Percentiles rank a stretch among this genome's conserved stretches.
Evolutionary conservation across 2,329 filamentous ascomycete species (phyloP).

Genomic region (Drechslerella dactyloides): DNA sequence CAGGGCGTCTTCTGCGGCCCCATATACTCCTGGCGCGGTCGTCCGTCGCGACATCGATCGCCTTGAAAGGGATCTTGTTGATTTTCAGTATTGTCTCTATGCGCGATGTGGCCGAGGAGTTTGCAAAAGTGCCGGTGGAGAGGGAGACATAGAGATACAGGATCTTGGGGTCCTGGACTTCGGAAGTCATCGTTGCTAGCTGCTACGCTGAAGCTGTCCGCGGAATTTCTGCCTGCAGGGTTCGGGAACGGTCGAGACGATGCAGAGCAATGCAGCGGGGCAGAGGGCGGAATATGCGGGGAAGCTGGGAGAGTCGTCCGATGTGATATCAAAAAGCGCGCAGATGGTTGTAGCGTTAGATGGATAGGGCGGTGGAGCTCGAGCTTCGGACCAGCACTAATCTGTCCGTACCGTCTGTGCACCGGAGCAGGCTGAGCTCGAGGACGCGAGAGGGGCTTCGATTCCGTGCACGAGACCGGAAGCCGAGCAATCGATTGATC

Average conservation of each 20-base stretch:
- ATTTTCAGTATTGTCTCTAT: slow-evolving; percentile 95
- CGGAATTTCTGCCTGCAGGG: not conserved
- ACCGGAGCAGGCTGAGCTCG: too few species aligned
- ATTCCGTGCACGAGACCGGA: too few species aligned
- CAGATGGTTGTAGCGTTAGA: too few species aligned
- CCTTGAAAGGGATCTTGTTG: slow-evolving; percentile 92
- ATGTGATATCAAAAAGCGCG: not conserved
- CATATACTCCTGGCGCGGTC: slow-evolving; percentile 87
- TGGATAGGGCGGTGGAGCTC: too few species aligned
- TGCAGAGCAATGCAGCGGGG: not conserved
- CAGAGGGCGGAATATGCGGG: not conserved
- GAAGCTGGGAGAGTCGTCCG: slow-evolving; percentile 2
- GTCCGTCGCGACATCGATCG: slow-evolving; percentile 88
- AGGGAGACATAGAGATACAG: slow-evolving; percentile 97
- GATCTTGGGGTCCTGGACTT: slow-evolving; percentile 64
- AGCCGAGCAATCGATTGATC: too few species aligned
- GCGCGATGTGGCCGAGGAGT: slow-evolving; percentile 92
- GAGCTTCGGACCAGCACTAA: too few species aligned
- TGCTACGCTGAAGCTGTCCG: not conserved
- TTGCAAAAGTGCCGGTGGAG: slow-evolving; percentile 92
- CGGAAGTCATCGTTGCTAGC: slow-evolving; percentile 20
- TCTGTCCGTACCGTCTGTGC: too few species aligned
- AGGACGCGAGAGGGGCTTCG: too few species aligned
- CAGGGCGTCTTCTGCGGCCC: slow-evolving; percentile 77
- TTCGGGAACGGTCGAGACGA: not conserved